Evolutionary conservation across 768 basidiomycete genomes (phyloP), one percentile per base, ranked within the genome.

Genomic region (Ramaria rubella): DNA sequence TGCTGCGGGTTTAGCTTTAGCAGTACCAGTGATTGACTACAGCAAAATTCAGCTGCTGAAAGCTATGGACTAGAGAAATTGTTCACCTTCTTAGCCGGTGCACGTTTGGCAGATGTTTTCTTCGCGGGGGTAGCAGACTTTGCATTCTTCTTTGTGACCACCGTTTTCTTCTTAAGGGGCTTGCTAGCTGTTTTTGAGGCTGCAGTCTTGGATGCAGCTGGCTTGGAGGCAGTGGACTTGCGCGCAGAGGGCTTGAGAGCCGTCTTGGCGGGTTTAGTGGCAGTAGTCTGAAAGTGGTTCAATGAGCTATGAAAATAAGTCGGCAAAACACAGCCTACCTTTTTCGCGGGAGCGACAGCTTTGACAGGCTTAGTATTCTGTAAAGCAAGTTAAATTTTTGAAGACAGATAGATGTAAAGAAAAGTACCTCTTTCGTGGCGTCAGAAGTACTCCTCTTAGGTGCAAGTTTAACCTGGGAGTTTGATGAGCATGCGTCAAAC

Each of bases 391-490:
- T 30, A 19, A 30, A 26, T 9, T 29, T 5, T 36, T 49, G 5
- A 56, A 17, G 9, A 49, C 26, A n/a, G 26, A 64, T 60, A 48
- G 73, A 63, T 45, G 57, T 52, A 46, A 5, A 49, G n/a, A n/a
- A 27, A 69, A 76, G 69, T 51, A 86, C 85, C 80, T 87, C 85
- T 68, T 86, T 86, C n/a, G 77, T 65, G 4, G 73, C 74, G 52
- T 80, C 80, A 52, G 80, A 82, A n/a, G 72, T 64, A 34, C 72
- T 61, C 63, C 76, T 80, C 72, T 83, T 86, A 21, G 80, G 77
- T 26, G 84, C 79, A 21, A 90, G 78, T 68, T 87, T 90, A 59
- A 91, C 86, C 65, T 86, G 21, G 84, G 81, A 2, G 77, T 75
- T 57, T 81, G 77, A 74, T 72, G 55, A 51, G 44, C n/a, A 31